phyloP scores from a whole-genome alignment of 306 rosid genomes.

The Vicia faba region DNA sequence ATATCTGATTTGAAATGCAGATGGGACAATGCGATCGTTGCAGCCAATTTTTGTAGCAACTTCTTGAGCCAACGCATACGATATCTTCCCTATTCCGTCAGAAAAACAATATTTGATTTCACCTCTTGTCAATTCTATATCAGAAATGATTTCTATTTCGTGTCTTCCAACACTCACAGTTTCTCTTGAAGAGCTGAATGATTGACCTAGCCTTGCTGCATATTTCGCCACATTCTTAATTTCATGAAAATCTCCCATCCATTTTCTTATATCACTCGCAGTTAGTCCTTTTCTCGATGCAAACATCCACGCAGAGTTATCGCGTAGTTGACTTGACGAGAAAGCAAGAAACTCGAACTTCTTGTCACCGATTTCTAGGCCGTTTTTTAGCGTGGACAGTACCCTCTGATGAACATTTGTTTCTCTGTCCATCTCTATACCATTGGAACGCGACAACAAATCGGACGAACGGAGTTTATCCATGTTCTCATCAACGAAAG shows the following conservation, averaged over 20 bases:
- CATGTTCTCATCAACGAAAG: conserved; percentile 82
- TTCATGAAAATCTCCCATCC: conserved; percentile 69
- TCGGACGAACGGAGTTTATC: conserved; percentile 58
- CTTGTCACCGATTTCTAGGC: conserved; percentile 65
- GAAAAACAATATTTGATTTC: conserved; percentile 62
- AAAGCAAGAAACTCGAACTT: conserved; percentile 82
- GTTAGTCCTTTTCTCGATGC: conserved; percentile 50
- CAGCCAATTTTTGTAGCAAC: conserved; percentile 66
- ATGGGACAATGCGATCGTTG: conserved; percentile 47
- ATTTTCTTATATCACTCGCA: conserved; percentile 57
- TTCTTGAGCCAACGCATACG: conserved; percentile 57
- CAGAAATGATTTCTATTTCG: conserved; percentile 70
- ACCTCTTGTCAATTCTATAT: conserved; percentile 43
- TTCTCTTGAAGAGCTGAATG: conserved; percentile 83
- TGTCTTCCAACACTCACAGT: conserved; percentile 50
- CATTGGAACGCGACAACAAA: conserved; percentile 46
- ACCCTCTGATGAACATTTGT: conserved; percentile 60
- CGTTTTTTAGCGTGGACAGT: conserved; percentile 62
- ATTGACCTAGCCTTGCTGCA: conserved; percentile 89
- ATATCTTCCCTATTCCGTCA: conserved; percentile 88
- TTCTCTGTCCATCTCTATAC: conserved; percentile 38
- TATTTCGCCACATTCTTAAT: conserved; percentile 86
- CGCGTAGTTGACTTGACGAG: conserved; percentile 82
- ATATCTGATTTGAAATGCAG: conserved; percentile 89
- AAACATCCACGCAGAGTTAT: conserved; percentile 88